These are phyloP conservation scores for Epichloe aotearoae DNA, from an alignment of 2,329 filamentous ascomycete genomes.

Conservation along the genomic window DNA sequence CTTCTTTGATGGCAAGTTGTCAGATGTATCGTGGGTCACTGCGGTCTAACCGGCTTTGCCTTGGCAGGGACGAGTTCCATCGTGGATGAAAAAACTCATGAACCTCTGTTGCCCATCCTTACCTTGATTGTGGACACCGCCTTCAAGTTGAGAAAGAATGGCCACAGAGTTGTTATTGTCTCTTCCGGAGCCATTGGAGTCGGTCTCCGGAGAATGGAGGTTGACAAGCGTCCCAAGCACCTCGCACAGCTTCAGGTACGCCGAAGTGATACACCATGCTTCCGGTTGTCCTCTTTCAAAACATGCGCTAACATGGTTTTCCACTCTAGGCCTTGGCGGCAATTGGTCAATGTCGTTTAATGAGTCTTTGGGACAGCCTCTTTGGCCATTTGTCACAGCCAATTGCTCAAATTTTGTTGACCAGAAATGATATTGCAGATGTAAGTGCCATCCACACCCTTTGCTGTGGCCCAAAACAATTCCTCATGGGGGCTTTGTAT, in stretches of 20 bases:
- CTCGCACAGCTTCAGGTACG: slow-evolving; percentile 70
- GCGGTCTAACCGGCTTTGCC: not conserved
- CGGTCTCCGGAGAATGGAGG: slow-evolving; percentile 77
- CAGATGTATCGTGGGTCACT: not conserved
- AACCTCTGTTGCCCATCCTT: slow-evolving; percentile 81
- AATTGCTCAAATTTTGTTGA: slow-evolving; percentile 87
- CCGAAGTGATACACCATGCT: not conserved
- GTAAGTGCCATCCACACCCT: slow-evolving; percentile 32
- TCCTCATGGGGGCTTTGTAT: not conserved
- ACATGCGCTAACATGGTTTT: not conserved
- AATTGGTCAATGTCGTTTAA: slow-evolving; percentile 88
- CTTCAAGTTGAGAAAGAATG: slow-evolving; percentile 74
- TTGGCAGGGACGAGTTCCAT: slow-evolving; percentile 88
- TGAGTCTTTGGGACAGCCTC: slow-evolving; percentile 88
- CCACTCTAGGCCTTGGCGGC: slow-evolving; percentile 63
- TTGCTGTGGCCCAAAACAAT: no score
- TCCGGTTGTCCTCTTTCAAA: not conserved
- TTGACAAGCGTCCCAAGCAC: slow-evolving; percentile 78
- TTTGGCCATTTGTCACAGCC: slow-evolving; percentile 82
- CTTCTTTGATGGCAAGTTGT: not conserved
- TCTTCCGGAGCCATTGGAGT: slow-evolving; percentile 96
- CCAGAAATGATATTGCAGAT: slow-evolving; percentile 91
- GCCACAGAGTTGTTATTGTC: slow-evolving; percentile 88
- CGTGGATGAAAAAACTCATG: slow-evolving; percentile 88
- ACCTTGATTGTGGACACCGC: slow-evolving; percentile 91